Evolutionary conservation across 176 grass and related monocot species (phyloP).

Genomic region (Melocanna baccifera): DNA sequence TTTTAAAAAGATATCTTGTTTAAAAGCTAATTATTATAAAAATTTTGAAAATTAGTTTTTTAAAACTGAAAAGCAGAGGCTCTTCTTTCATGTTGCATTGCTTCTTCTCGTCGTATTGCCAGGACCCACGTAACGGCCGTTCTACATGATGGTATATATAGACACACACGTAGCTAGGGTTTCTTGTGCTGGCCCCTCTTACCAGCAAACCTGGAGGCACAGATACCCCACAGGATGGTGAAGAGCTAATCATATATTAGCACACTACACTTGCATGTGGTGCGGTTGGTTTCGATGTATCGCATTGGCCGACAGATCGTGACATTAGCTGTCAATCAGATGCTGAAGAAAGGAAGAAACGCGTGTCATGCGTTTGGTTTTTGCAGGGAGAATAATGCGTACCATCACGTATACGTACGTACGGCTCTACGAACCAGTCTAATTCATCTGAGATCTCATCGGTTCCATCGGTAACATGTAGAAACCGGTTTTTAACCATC

Average conservation of each 20-base stretch:
- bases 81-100: slow-evolving; percentile 12
- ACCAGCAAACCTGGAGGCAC: slow-evolving; percentile 32
- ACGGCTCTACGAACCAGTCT: not conserved
- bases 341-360: not conserved
- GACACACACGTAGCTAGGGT: not conserved
- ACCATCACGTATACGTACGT: not conserved
- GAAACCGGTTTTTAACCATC: not conserved
- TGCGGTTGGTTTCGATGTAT: not conserved
- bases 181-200: slow-evolving; percentile 7
- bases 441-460: not conserved
- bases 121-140: slow-evolving; percentile 32
- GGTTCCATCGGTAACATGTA: not conserved
- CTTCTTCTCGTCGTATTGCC: slow-evolving; percentile 26
- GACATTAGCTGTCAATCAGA: not conserved
- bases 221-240: slow-evolving; percentile 5
- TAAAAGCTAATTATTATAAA: too few relatives aligned
- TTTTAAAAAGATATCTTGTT: too few relatives aligned
- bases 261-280: too few relatives aligned
- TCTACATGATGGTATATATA: slow-evolving; percentile 6
- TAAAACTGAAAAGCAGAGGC: too few relatives aligned
- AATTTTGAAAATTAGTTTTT: too few relatives aligned
- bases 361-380: slow-evolving; percentile 9
- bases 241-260: not conserved
- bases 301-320: slow-evolving; percentile 32
- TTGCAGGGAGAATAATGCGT: not conserved